A percentile compares a stretch with the other conserved stretches of the same genome.
Evolutionary conservation across 2,329 filamentous ascomycete genomes (phyloP).

Genomic region (Fusarium solani-melongenae): DNA sequence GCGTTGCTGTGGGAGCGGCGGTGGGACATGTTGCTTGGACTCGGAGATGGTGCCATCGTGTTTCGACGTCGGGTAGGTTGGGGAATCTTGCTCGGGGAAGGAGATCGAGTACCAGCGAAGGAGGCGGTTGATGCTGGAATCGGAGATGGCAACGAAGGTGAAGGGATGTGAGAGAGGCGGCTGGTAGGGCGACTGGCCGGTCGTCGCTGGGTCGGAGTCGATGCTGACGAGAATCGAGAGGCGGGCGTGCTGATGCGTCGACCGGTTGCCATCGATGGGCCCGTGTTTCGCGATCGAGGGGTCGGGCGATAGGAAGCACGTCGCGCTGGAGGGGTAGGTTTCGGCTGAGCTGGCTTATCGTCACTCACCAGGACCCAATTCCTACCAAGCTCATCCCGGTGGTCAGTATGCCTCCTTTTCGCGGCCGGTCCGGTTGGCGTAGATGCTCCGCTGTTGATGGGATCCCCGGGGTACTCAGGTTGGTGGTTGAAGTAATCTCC

Average conservation of each 20-base stretch:
- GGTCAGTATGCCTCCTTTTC: conserved; percentile 66
- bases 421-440: conserved; percentile 59
- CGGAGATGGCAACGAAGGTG: conserved; percentile 27
- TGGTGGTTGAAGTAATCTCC: conserved; percentile 34
- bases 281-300: conserved; percentile 48
- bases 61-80: conserved; percentile 29
- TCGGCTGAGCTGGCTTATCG: conserved; percentile 33
- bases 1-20: conserved; percentile 59
- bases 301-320: conserved; percentile 37
- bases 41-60: conserved; percentile 34
- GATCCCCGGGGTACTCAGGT: conserved; percentile 41
- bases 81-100: conserved; percentile 58
- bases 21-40: conserved; percentile 40
- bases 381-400: conserved; percentile 67
- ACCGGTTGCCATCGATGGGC: conserved; percentile 47
- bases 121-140: conserved; percentile 47
- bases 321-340: conserved; percentile 42
- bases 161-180: conserved; percentile 54
- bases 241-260: conserved; percentile 58
- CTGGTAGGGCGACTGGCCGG: conserved; percentile 49
- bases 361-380: conserved; percentile 79
- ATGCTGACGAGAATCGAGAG: conserved; percentile 46
- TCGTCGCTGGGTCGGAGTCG: conserved; percentile 39
- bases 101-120: conserved; percentile 47
- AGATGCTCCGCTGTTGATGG: conserved; percentile 48